A percentile compares a stretch with the other conserved stretches of the same genome.
Evolutionary conservation across 441 rosid genomes (phyloP).

Genomic region (Capsella rubella): DNA sequence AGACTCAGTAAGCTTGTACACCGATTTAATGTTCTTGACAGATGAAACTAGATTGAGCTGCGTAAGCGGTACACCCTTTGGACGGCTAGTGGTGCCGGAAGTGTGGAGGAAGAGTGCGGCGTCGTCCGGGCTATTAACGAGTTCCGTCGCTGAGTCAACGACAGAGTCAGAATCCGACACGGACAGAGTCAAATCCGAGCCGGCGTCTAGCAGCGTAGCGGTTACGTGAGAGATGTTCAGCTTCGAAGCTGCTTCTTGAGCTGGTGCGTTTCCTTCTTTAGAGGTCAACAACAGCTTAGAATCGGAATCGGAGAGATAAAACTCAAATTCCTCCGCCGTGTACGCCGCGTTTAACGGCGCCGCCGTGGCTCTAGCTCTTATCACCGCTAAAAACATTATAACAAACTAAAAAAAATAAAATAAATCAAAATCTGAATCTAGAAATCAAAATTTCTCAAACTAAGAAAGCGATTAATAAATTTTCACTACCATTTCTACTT

Average conservation of each 20-base stretch:
- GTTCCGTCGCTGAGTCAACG: slow-evolving; percentile 27
- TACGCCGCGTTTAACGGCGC: slow-evolving; percentile 86
- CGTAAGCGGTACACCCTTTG: slow-evolving; percentile 87
- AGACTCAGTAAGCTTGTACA: slow-evolving; percentile 66
- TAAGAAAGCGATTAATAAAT: neutral
- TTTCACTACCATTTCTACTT: neutral
- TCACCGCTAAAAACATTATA: slow-evolving; percentile 75
- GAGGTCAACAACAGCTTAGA: slow-evolving; percentile 71
- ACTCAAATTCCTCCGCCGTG: slow-evolving; percentile 86
- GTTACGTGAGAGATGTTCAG: slow-evolving; percentile 66
- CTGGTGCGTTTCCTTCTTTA: slow-evolving; percentile 61
- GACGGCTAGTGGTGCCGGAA: slow-evolving; percentile 92
- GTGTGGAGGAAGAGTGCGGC: slow-evolving; percentile 82
- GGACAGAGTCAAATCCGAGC: slow-evolving; percentile 57
- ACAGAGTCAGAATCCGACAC: slow-evolving; percentile 40
- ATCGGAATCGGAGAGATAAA: slow-evolving; percentile 88
- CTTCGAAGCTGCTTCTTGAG: slow-evolving; percentile 75
- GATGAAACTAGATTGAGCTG: slow-evolving; percentile 81
- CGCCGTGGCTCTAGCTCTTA: slow-evolving; percentile 79
- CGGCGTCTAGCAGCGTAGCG: slow-evolving; percentile 51
- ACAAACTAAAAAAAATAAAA: slow-evolving; percentile 59
- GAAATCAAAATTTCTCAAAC: neutral
- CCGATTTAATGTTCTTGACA: slow-evolving; percentile 68
- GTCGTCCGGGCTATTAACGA: slow-evolving; percentile 65
- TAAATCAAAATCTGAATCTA: slow-evolving; percentile 8